Evolutionary conservation across 1,284 basidiomycete genomes (phyloP).

Genomic region (Sanghuangporus baumii): DNA sequence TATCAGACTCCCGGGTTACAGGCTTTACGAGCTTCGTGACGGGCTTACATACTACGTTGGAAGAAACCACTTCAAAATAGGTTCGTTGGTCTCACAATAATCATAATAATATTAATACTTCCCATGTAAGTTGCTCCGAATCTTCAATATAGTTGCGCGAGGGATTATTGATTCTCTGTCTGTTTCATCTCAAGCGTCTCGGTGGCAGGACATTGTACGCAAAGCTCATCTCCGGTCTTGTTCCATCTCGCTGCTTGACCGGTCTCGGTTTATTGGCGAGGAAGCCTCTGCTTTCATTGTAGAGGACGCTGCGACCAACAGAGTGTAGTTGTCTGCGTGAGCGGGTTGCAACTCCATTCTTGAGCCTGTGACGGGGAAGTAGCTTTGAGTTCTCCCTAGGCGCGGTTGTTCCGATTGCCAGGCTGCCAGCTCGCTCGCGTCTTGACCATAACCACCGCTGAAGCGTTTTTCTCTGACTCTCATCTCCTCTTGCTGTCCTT

Average conservation of each 20-base stretch:
- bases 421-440: background rate
- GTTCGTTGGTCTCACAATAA: background rate
- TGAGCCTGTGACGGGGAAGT: background rate
- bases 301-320: background rate
- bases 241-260: background rate
- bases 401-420: background rate
- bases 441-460: constrained; percentile 18
- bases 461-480: constrained; percentile 20
- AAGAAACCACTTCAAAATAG: background rate
- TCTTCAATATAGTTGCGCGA: background rate
- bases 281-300: background rate
- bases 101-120: background rate
- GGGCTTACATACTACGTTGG: background rate
- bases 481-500: background rate
- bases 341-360: background rate
- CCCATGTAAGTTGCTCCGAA: background rate
- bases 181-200: background rate
- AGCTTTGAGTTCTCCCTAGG: background rate
- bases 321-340: background rate
- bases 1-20: background rate
- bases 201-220: too few species aligned
- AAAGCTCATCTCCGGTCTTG: background rate
- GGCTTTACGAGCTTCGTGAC: background rate
- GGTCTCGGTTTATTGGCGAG: background rate
- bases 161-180: background rate